These are phyloP conservation scores for Phytophthora foliorum DNA, from an alignment of 352 stramenopile genomes.

Conservation along the genomic window DNA sequence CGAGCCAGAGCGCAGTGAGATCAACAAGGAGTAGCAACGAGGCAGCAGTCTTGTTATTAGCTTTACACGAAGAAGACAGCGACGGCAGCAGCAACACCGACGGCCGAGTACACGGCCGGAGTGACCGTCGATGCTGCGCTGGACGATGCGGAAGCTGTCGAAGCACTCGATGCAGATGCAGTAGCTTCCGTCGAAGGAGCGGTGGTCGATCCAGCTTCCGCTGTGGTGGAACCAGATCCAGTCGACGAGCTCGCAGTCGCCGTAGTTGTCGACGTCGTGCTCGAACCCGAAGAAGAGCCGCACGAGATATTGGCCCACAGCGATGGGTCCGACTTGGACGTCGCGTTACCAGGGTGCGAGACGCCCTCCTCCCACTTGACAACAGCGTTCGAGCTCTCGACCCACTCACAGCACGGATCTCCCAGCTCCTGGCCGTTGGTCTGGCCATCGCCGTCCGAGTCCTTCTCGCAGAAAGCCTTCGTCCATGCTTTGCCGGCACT, in stretches of 20 bases:
- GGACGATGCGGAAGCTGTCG: slow-evolving; percentile 17
- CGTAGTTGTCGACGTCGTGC: slow-evolving; percentile 6
- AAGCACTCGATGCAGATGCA: too few species aligned
- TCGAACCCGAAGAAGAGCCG: slow-evolving; percentile 26
- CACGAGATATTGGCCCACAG: slow-evolving; percentile 46
- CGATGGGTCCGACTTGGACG: slow-evolving; percentile 35
- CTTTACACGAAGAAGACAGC: slow-evolving; percentile 33
- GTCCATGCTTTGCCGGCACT: slow-evolving; percentile 23
- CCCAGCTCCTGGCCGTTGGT: slow-evolving; percentile 90
- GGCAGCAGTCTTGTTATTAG: not conserved
- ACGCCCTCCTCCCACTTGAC: slow-evolving; percentile 37
- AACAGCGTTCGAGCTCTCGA: slow-evolving; percentile 33
- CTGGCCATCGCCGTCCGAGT: slow-evolving; percentile 82
- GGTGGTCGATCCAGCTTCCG: not conserved
- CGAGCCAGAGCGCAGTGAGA: not conserved
- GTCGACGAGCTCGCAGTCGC: too few species aligned
- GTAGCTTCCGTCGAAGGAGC: slow-evolving; percentile 4
- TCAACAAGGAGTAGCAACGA: not conserved
- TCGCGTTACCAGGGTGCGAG: slow-evolving; percentile 43
- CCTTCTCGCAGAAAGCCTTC: slow-evolving; percentile 58
- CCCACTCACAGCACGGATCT: slow-evolving; percentile 85
- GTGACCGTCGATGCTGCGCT: slow-evolving; percentile 30
- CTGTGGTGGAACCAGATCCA: slow-evolving; percentile 4
- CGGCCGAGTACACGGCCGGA: slow-evolving; percentile 26
- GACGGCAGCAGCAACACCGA: slow-evolving; percentile 22